Conservation (phyloP, 2,329 filamentous ascomycete genomes). For the Alternaria sp. region DNA sequence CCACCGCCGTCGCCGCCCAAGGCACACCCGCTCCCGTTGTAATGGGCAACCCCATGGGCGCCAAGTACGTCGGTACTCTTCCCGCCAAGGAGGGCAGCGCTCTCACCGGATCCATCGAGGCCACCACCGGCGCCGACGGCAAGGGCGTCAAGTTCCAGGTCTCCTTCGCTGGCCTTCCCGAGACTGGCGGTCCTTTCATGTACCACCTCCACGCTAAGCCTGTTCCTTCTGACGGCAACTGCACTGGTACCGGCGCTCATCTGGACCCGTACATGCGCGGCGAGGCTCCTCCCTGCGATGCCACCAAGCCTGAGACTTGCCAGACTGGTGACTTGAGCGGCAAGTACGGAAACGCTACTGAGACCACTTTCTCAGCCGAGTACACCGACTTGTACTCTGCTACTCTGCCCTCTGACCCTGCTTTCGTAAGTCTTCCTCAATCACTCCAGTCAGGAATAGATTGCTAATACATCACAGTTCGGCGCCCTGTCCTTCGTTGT, state of each 20-base stretch:
- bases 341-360: conserved; percentile 52
- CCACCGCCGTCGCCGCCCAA: conserved; percentile 39
- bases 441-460: no score
- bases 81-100: conserved; percentile 39
- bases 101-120: conserved; percentile 46
- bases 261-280: conserved; percentile 54
- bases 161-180: conserved; percentile 50
- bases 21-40: conserved; percentile 42
- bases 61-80: conserved; percentile 49
- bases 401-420: conserved; percentile 46
- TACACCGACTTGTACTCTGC: conserved; percentile 42
- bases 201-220: conserved; percentile 56
- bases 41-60: conserved; percentile 48
- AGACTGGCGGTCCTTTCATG: conserved; percentile 53
- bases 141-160: conserved; percentile 51
- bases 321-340: conserved; percentile 55
- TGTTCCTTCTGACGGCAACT: conserved; percentile 52
- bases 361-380: conserved; percentile 36
- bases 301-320: conserved; percentile 47
- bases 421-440: conserved; percentile 45
- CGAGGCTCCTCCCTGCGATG: conserved; percentile 48
- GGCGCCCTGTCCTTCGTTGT: conserved; percentile 63
- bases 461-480: conserved; percentile 37
- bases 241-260: conserved; percentile 50
- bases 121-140: conserved; percentile 42